These are phyloP conservation scores for Cladosporium phlei DNA, from an alignment of 2,329 filamentous ascomycete species.

Conservation along the genomic window DNA sequence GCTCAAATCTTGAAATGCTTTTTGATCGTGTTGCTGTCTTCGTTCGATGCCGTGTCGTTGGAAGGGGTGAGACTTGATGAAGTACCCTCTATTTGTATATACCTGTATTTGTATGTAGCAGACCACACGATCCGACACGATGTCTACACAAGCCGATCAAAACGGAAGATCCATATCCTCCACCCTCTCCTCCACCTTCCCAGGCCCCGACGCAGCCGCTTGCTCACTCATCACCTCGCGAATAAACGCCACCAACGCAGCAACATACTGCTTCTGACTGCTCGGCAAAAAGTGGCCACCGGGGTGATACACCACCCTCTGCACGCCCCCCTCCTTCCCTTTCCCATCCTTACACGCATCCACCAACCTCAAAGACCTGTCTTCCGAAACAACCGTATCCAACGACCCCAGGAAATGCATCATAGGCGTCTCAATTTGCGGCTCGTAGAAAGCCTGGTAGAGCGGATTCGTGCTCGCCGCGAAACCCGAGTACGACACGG, in stretches of 20 bases:
- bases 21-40: too few relatives aligned
- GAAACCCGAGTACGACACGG: slow-evolving; percentile 74
- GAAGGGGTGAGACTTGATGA: too few relatives aligned
- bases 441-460: slow-evolving; percentile 69
- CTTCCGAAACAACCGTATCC: slow-evolving; percentile 84
- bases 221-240: slow-evolving; percentile 45
- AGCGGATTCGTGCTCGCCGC: slow-evolving; percentile 58
- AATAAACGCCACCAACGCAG: slow-evolving; percentile 70
- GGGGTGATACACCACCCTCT: slow-evolving; percentile 64
- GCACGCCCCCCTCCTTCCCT: slow-evolving; percentile 33
- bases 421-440: slow-evolving; percentile 68
- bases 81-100: too few relatives aligned
- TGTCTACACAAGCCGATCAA: too few relatives aligned
- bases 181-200: slow-evolving; percentile 50
- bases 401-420: slow-evolving; percentile 78
- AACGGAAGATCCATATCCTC: slow-evolving; percentile 69
- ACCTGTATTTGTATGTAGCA: too few relatives aligned
- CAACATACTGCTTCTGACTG: slow-evolving; percentile 71
- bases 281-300: slow-evolving; percentile 85
- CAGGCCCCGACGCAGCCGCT: slow-evolving; percentile 27
- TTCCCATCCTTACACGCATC: slow-evolving; percentile 55
- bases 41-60: too few relatives aligned
- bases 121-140: too few relatives aligned
- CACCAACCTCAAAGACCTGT: slow-evolving; percentile 61
- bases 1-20: too few relatives aligned